Evolutionary conservation across 345 rosid species (phyloP), one percentile per base, ranked within the genome.

Genomic region (Gossypium mustelinum): DNA sequence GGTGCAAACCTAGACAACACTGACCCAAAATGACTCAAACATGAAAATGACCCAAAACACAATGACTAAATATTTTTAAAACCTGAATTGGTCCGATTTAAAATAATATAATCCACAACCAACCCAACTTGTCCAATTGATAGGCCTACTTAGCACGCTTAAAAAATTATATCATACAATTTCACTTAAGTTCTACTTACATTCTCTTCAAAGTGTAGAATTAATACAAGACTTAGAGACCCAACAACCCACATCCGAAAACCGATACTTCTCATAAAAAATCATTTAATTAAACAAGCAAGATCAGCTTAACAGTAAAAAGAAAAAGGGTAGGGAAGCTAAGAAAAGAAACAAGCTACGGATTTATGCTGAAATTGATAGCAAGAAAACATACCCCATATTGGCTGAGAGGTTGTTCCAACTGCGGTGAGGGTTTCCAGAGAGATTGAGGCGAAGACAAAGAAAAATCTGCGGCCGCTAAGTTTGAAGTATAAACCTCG

Each of bases 181-280:
- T 51, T 44, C 25, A 64, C 2, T 39, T 20, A 14, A 17, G 20
- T 9, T 43, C 18, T 0, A 76, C 89, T 78, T 70, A 86, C 89
- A 52, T 88, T 88, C 72, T 88, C 91, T 75, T 88, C 20, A 34
- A 55, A 34, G 1, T 9, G 41, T 13, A 39, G 18, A 29, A 29
- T 29, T 17, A 41, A 70, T 6, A n/a, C 14, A 55, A 70, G 9
- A 67, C 39, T 20, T 45, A 1, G 34, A 52, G 24, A 52, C 29
- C 45, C 47, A 2, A n/a, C 0, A 57, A 9, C 70, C 52, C 54
- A 18, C 17, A 57, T 57, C 13, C 20, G 2, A 12, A 57, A 57
- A 20, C 34, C 47, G 14, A 72, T 1, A 72, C 29, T 16, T 39
- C 3, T 22, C 12, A 25, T 1, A n/a, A 9, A 25, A 57, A 16